Percentiles rank a stretch among this genome's conserved stretches.
Evolutionary conservation across 2,329 filamentous ascomycete species (phyloP).

Genomic region (Samsoniella hepiali): DNA sequence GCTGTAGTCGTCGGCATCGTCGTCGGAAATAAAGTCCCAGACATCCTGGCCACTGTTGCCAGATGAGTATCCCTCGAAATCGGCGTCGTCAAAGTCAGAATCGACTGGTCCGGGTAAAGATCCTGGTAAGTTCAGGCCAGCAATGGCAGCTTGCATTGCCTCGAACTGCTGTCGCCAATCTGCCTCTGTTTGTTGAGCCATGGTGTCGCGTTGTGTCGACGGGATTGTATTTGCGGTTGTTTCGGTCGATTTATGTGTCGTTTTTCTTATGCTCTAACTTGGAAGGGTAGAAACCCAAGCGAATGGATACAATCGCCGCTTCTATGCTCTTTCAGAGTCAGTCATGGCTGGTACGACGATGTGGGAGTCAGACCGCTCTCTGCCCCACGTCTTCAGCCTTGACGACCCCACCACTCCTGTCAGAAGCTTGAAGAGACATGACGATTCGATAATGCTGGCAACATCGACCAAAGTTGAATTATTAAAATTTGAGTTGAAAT

Average conservation of each 20-base stretch:
- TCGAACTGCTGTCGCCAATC: slow-evolving; percentile 84
- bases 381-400: slow-evolving; percentile 13
- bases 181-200: slow-evolving; percentile 39
- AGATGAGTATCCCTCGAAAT: slow-evolving; percentile 53
- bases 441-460: neutral
- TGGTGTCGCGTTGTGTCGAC: neutral
- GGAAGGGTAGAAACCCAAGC: neutral
- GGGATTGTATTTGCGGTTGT: neutral
- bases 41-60: slow-evolving; percentile 73
- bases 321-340: neutral
- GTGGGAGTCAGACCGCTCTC: slow-evolving; percentile 13
- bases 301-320: neutral
- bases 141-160: slow-evolving; percentile 82
- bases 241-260: neutral
- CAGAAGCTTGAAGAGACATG: neutral
- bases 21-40: slow-evolving; percentile 86
- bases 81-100: slow-evolving; percentile 60
- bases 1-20: slow-evolving; percentile 62
- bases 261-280: neutral
- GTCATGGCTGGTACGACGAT: neutral
- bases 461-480: neutral
- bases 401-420: neutral
- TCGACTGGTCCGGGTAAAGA: slow-evolving; percentile 39
- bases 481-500: neutral
- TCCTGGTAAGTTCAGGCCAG: slow-evolving; percentile 58